phyloP scores from a whole-genome alignment of 1,139 yeast species.

The Hemisphaericaspora xylofermentans region DNA sequence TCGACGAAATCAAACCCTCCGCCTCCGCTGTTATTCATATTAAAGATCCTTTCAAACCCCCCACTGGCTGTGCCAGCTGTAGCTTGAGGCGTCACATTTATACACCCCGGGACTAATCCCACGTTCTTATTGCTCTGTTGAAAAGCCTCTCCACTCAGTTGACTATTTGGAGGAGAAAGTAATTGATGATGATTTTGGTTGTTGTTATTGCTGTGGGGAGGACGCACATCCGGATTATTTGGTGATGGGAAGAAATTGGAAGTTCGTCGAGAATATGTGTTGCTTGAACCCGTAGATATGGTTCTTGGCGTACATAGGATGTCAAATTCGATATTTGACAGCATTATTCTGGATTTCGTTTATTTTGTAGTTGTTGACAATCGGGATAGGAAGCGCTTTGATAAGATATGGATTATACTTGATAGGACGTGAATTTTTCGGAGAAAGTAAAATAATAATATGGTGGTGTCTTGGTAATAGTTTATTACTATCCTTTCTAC shows the following conservation, averaged over 20 bases:
- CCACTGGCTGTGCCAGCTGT: too few species aligned
- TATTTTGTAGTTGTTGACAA: background rate
- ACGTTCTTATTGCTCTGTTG: too few species aligned
- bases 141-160: background rate
- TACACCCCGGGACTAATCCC: too few species aligned
- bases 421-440: too few species aligned
- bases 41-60: too few species aligned
- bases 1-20: background rate
- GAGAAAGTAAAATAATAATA: too few species aligned
- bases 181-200: background rate
- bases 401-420: too few species aligned
- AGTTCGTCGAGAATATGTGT: conserved; percentile 7
- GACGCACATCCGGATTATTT: background rate
- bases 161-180: background rate
- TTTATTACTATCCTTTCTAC: too few species aligned
- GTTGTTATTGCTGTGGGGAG: background rate
- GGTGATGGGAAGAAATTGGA: conserved; percentile 11
- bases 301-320: conserved; percentile 1
- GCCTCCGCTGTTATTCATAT: too few species aligned
- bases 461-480: too few species aligned
- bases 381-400: too few species aligned
- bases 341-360: background rate
- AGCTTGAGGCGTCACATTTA: too few species aligned
- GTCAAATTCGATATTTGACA: conserved; percentile 5
- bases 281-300: background rate